Evolutionary conservation across 2,329 filamentous ascomycete genomes (phyloP).

Genomic region (Colletotrichum sp.): DNA sequence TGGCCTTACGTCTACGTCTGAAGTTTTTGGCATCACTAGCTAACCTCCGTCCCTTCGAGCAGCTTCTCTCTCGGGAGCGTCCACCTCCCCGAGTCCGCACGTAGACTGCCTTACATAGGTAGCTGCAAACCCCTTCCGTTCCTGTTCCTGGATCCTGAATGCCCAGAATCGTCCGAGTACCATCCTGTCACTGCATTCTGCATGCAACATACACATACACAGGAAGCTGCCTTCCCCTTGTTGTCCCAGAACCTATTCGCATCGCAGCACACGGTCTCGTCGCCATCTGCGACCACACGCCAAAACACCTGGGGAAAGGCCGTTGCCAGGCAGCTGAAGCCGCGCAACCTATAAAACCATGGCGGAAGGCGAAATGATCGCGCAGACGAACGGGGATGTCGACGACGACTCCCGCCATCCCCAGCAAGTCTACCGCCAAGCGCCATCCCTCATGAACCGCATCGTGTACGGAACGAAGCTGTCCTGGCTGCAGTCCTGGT

Average conservation of each 20-base stretch:
- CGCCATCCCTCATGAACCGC: constrained; percentile 10
- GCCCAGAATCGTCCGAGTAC: neutral
- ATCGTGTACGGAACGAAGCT: constrained; percentile 18
- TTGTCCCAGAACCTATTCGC: neutral
- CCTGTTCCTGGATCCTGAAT: neutral
- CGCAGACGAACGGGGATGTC: neutral
- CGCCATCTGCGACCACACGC: neutral
- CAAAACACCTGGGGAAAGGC: neutral
- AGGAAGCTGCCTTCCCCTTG: neutral
- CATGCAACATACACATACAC: neutral
- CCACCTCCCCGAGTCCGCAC: constrained; percentile 17
- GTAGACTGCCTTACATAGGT: neutral
- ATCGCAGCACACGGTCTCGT: neutral
- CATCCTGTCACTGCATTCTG: neutral
- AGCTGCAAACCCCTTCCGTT: neutral
- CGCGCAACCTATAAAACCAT: neutral
- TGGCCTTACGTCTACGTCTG: neutral
- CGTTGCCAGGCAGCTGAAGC: neutral
- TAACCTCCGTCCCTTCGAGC: constrained; percentile 3
- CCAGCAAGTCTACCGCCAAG: neutral
- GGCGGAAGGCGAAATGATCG: neutral
- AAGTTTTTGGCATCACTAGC: neutral
- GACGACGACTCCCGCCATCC: neutral
- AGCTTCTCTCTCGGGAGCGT: constrained; percentile 20
- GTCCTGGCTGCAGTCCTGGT: constrained; percentile 5